Evolutionary conservation across 1,284 basidiomycete genomes (phyloP), one percentile per base, ranked within the genome.

Genomic region (Sporisorium scitamineum): DNA sequence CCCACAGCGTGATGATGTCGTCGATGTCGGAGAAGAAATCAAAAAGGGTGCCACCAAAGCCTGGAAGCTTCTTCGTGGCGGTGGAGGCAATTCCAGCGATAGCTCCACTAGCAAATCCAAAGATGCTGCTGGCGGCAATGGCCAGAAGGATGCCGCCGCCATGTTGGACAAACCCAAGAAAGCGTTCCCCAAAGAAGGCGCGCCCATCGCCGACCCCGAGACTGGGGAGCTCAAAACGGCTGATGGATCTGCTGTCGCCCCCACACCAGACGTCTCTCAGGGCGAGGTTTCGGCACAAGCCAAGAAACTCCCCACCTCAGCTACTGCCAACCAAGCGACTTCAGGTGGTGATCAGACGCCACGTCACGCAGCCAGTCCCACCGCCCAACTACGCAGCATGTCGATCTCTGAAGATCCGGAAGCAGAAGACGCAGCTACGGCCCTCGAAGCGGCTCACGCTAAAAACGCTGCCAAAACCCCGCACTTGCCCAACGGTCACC

Each of bases 11-110:
- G 60, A 63, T 13, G 79, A 80, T 18, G 70, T 80, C 0, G 57
- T 82, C n/a, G 80, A 81, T 52, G 69, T 82, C 1, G 80, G 80
- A 22, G 73, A 81, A 53, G 75, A 78, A 58, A 61, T 82, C 16
- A 55, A 55, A 16, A 82, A 81, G 61, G 72, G 78, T 8, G 79
- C 78, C 2, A 48, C 55, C 9, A 75, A 72, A 32, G 79, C 71
- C 0, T 81, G 79, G 80, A 78, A 72, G 50, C 61, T 69, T 42
- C 60, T 81, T 14, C 52, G 76, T 5, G 74, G 80, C 7, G 61
- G 67, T 9, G 61, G 66, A 27, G 62, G 45, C 22, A 68, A 45
- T 18, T 44, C 39, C 16, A 70, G 56, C 26, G 65, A 70, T 10
- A 27, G 29, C 27, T 52, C 60, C 39, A 62, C 26, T 18, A 8